A percentile compares a stretch with the other conserved stretches of the same genome.
These are phyloP conservation scores for Neurospora hispaniola DNA, from an alignment of 495 filamentous ascomycete genomes.

Conservation along the genomic window DNA sequence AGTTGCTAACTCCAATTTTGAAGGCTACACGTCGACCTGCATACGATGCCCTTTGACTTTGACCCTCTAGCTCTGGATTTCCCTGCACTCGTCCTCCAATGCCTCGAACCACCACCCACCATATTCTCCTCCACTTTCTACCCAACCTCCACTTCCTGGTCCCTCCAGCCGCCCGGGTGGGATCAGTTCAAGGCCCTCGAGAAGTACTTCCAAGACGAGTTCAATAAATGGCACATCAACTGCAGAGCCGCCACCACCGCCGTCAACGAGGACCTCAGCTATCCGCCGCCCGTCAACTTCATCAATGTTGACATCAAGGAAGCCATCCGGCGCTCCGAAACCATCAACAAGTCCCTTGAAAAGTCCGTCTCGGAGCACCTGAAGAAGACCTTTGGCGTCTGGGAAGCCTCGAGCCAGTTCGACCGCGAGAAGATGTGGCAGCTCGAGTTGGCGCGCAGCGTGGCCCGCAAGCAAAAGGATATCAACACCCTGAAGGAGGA, in stretches of 20 bases:
- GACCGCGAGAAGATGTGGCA: conserved; percentile 59
- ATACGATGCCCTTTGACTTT: conserved; percentile 62
- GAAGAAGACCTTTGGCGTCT: conserved; percentile 57
- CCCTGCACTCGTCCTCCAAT: conserved; percentile 67
- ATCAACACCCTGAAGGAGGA: conserved; percentile 49
- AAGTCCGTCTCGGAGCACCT: conserved; percentile 58
- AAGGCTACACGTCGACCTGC: conserved; percentile 28
- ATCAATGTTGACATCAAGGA: conserved; percentile 33
- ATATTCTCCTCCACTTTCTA: conserved; percentile 63
- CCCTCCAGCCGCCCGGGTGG: conserved; percentile 55
- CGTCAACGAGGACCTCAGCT: conserved; percentile 30
- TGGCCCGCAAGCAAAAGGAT: conserved; percentile 55
- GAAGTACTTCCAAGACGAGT: conserved; percentile 52
- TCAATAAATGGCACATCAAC: conserved; percentile 48
- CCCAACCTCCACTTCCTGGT: conserved; percentile 60
- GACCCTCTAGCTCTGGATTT: conserved; percentile 72
- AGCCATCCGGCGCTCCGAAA: conserved; percentile 28
- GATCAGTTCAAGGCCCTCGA: conserved; percentile 62
- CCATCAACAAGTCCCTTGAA: conserved; percentile 38
- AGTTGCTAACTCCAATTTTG: conserved; percentile 10
- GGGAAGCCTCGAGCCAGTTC: conserved; percentile 47
- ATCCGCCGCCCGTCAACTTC: conserved; percentile 19
- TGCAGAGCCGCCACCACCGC: conserved; percentile 32
- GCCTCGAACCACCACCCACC: conserved; percentile 67
- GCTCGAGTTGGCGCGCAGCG: conserved; percentile 65